A percentile compares a stretch with the other conserved stretches of the same genome.
These are phyloP conservation scores for Luzula sylvatica DNA, from an alignment of 176 grass and related monocot genomes.

Conservation along the genomic window DNA sequence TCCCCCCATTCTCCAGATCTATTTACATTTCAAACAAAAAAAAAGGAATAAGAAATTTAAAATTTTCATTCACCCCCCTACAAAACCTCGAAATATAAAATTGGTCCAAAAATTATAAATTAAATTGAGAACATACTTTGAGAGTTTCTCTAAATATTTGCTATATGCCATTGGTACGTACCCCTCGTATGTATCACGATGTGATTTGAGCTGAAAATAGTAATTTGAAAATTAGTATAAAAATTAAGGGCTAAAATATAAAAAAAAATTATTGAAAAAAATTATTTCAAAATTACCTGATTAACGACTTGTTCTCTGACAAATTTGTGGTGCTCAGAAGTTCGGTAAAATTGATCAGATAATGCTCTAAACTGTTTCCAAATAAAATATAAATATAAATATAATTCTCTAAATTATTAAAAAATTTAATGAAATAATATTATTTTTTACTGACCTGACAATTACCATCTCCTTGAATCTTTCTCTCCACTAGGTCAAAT, in stretches of 20 bases:
- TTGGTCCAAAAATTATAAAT: slow-evolving; percentile 9
- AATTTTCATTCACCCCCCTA: too few relatives aligned
- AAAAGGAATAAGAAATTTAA: background rate
- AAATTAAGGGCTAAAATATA: slow-evolving; percentile 6
- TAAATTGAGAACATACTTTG: slow-evolving; percentile 29
- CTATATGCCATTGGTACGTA: slow-evolving; percentile 91
- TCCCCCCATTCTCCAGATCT: slow-evolving; percentile 94
- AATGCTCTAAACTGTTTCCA: slow-evolving; percentile 74
- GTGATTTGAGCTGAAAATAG: slow-evolving; percentile 57
- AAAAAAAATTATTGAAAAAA: background rate
- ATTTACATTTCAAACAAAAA: slow-evolving; percentile 25
- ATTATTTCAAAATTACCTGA: slow-evolving; percentile 39
- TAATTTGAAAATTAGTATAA: slow-evolving; percentile 12
- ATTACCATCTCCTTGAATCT: slow-evolving; percentile 95
- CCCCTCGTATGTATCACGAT: slow-evolving; percentile 71
- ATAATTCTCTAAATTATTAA: background rate
- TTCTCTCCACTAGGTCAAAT: slow-evolving; percentile 77
- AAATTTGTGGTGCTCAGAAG: slow-evolving; percentile 83
- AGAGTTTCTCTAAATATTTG: slow-evolving; percentile 77
- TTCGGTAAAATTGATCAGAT: slow-evolving; percentile 92
- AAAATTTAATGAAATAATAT: background rate
- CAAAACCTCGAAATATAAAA: too few relatives aligned
- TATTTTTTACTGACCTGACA: slow-evolving; percentile 66
- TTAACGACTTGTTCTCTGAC: slow-evolving; percentile 72
- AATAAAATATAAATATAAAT: background rate